Conservation (phyloP, 176 grass and related monocot species). For the Leersia perrieri region DNA sequence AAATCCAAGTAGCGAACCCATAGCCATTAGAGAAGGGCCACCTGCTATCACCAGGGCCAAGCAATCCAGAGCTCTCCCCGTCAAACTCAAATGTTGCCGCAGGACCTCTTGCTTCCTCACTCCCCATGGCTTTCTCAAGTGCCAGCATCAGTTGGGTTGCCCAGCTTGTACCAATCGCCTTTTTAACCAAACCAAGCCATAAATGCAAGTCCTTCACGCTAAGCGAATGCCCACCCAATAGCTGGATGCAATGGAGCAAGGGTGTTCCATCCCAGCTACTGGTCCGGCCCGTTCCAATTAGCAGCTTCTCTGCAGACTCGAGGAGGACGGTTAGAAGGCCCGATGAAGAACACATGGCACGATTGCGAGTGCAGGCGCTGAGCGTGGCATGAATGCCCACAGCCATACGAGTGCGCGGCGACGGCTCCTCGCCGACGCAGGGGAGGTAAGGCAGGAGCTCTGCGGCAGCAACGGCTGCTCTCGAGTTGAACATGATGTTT, state of each 20-base stretch:
- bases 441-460: slow-evolving; percentile 73
- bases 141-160: slow-evolving; percentile 54
- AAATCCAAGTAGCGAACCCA: slow-evolving; percentile 92
- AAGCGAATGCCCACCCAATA: slow-evolving; percentile 80
- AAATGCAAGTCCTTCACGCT: slow-evolving; percentile 65
- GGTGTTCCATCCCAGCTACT: slow-evolving; percentile 60
- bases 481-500: slow-evolving; percentile 66
- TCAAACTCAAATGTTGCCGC: slow-evolving; percentile 86
- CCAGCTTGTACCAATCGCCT: slow-evolving; percentile 64
- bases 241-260: slow-evolving; percentile 73
- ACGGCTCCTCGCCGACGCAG: slow-evolving; percentile 71
- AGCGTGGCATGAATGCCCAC: slow-evolving; percentile 59
- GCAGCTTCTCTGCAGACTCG: slow-evolving; percentile 63
- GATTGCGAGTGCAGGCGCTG: slow-evolving; percentile 76
- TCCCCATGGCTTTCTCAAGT: slow-evolving; percentile 78
- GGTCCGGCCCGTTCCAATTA: slow-evolving; percentile 37
- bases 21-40: slow-evolving; percentile 98
- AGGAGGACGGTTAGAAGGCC: slow-evolving; percentile 67
- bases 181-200: slow-evolving; percentile 76
- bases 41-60: slow-evolving; percentile 81
- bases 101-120: slow-evolving; percentile 67
- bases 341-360: slow-evolving; percentile 82
- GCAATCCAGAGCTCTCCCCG: slow-evolving; percentile 92
- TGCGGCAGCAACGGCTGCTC: slow-evolving; percentile 53
- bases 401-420: slow-evolving; percentile 75